Base-by-base conservation (phyloP, 768 basidiomycete genomes). In the Nevesoporus exiguus region DNA sequence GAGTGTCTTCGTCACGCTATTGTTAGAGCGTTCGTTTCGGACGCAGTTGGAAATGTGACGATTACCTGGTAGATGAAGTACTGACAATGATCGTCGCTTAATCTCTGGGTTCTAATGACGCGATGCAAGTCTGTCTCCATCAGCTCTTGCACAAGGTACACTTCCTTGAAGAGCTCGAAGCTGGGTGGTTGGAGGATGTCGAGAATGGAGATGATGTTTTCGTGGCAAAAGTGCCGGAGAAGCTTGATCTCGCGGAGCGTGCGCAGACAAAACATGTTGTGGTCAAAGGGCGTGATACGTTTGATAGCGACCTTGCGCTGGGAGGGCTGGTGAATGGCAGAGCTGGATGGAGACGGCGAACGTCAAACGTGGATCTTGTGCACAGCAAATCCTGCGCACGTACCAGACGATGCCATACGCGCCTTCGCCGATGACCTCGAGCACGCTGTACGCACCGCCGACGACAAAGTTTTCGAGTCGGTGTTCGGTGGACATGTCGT, bases 41-140 rank as follows among this genome's bases (percentile, higher is more conserved):
- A 24, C 42, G 37, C 25, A 40, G 39, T 39, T 21, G 37, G 7
- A 8, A 43, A 39, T 51, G 61, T 40, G 45, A 36, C 53, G 68
- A 74, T 47, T 57, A 84, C 86, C 79, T 98, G 96, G 70, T 99
- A 99, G 60, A 96, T 86, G 67, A 99, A 98, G 71, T 99, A 99
- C 72, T 98, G 93, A 62, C 85, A 88, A 67, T 98, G 95, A 66
- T 98, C 94, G 67, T 98, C 96, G 54, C 87, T 89, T 39, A 99
- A 78, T 55, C 90, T 84, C 71, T 98, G 96, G 0, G 97, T 96
- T 24, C 92, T 80, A 62, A 99, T 98, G 44, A 99, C 97, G 51
- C 96, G 86, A 68, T 98, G 94, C 61, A 98, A 76, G 74, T 98
- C 96, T 0, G 93, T 96, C 73, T 97, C 96, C 85, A 84, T 82